phyloP scores from a whole-genome alignment of 1,284 basidiomycete genomes.

The Ganoderma lingzhi region DNA sequence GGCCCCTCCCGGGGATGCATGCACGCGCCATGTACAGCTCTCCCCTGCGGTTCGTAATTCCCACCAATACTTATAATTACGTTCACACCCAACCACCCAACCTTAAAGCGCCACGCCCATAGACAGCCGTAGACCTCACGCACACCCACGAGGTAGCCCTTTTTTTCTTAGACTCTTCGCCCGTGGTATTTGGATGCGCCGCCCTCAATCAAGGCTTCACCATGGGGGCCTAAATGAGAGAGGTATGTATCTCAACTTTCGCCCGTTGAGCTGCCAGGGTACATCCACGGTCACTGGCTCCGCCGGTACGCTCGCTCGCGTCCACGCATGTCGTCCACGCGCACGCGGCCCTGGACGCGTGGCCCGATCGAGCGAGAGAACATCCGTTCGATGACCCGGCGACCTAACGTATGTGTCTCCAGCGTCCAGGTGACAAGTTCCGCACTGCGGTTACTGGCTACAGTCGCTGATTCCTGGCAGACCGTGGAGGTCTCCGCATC shows the following conservation, averaged over 20 bases:
- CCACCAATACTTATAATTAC: slow-evolving; percentile 33
- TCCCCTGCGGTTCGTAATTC: slow-evolving; percentile 46
- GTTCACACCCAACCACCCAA: slow-evolving; percentile 15
- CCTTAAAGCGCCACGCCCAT: neutral
- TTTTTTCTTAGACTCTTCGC: neutral
- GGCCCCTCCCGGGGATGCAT: slow-evolving; percentile 24
- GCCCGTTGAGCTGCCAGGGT: neutral
- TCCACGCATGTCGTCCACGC: neutral
- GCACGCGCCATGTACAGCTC: slow-evolving; percentile 37
- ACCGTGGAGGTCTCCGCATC: neutral
- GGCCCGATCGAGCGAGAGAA: slow-evolving; percentile 6
- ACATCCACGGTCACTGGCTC: neutral
- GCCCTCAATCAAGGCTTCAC: slow-evolving; percentile 1
- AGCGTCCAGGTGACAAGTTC: neutral
- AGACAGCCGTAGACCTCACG: neutral
- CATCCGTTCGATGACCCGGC: slow-evolving; percentile 1
- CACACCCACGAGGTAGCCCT: neutral
- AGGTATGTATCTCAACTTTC: neutral
- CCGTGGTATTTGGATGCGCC: neutral
- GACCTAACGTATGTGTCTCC: neutral
- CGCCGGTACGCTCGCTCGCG: neutral
- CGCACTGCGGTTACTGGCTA: neutral
- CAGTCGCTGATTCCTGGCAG: neutral
- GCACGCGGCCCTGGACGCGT: neutral
- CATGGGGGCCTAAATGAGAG: neutral